Evolutionary conservation across 2,329 filamentous ascomycete species (phyloP), one percentile per base, ranked within the genome.

Genomic region (Fusarium zealandicum): DNA sequence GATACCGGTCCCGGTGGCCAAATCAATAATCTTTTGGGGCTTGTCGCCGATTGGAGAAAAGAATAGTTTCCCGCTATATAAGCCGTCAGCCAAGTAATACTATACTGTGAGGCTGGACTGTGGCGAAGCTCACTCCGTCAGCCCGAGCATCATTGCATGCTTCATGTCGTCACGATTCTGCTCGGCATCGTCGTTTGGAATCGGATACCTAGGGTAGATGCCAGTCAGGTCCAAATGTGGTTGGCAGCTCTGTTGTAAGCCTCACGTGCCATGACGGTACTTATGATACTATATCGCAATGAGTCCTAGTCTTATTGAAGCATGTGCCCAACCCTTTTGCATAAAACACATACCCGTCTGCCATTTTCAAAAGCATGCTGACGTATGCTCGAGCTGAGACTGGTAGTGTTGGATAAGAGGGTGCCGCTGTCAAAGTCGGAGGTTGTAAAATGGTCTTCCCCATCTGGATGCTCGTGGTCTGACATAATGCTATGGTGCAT

Each of bases 61-160:
- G 38, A 59, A 65, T 0, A 66, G 5, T 3, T 61, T 66, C 4
- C 64, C 64, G 25, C 64, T 66, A 32, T n/a, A 14, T 4, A 2
- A 20, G 20, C 8, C 2, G 5, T 47, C n/a, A 57, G 48, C 28
- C 1, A 13, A 3, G 16, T 2, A 3, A 3, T 6, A 9, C 5
- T 8, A 1, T 2, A 0, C 0, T 0, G 4, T 4, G 1, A 4
- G 5, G 4, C 0, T 4, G 0, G 13, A 4, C 42, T 2, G 54
- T 9, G 13, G 6, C 20, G n/a, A 20, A 4, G 20, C 53, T 6
- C 16, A 66, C 64, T 68, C 59, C 1, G 64, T 68, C 2, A 74
- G 47, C 5, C 65, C 57, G 5, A 73, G 37, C 35, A 67, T 61
- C 66, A 70, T 70, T 5, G 69, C 72, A 39, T 75, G 70, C 17